Evolutionary conservation across 148 eudicot genomes (phyloP), one percentile per base, ranked within the genome.

Genomic region (Simmondsia chinensis): DNA sequence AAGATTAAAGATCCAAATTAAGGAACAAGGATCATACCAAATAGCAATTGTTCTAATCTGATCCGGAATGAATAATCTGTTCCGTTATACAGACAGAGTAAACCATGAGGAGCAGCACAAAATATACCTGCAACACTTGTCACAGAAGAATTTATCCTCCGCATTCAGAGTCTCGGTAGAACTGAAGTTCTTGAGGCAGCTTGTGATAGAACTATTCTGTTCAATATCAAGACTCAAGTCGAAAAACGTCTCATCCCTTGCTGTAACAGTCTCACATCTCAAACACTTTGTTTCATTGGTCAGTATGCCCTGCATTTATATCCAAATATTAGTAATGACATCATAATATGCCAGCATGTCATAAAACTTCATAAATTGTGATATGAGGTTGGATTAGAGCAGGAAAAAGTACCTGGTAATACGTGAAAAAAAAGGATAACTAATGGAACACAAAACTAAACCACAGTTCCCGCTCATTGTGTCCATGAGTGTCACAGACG

Each of bases 201-300:
- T 83, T 14, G 87, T 83, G 52, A 83, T 80, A 25, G 94, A 83
- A 67, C 82, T 83, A 57, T 83, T 83, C 60, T 83, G 94, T 64
- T 83, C 94, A 20, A 83, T 83, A 59, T 83, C 94, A 59, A 83
- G 81, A 54, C 94, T 83, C 60, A 83, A 54, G 56, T 83, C 94
- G 3, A 83, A 69, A 62, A 83, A 83, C 2, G 94, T 80, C 68
- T 83, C 94, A 19, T 83, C 94, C 69, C 87, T 71, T 24, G 87
- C 87, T 15, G 94, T 83, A 17, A 83, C 94, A 29, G 94, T 83
- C 69, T 79, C 94, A 46, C 94, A 83, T 68, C 84, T 68, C 67
- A 83, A 51, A 56, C 94, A 83, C 61, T 58, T 76, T 9, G 94
- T 83, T 63, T 83, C 94, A 61, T 83, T 83, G 2, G 94, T 83